Conservation (phyloP, 2,329 filamentous ascomycete genomes). For the Diaporthe velutina region DNA sequence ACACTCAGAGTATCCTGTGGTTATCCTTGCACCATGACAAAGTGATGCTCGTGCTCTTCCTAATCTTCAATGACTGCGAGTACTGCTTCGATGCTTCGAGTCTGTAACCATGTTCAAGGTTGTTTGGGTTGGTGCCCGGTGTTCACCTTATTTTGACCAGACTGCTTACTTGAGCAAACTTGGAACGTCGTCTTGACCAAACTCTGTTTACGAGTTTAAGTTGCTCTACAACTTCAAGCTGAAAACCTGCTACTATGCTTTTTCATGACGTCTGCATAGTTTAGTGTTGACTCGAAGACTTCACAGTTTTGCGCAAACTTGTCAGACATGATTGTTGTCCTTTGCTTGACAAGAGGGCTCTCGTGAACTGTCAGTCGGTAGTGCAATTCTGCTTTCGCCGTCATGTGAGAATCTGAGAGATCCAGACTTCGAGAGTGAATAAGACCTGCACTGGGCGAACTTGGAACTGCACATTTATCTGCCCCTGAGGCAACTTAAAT, state of each 20-base stretch:
- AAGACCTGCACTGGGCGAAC: not conserved
- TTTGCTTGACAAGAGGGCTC: not conserved
- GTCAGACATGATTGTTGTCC: not conserved
- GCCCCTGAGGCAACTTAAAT: not conserved
- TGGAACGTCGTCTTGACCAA: not conserved
- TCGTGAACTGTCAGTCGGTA: not conserved
- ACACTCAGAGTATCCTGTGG: not conserved
- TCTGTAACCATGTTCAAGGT: not conserved
- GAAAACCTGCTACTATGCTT: not conserved
- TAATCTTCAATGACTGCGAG: not conserved
- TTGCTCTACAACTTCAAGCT: not conserved
- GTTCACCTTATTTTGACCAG: not conserved
- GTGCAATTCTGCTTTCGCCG: not conserved
- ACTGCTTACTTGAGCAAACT: too few species aligned
- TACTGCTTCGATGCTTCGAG: not conserved
- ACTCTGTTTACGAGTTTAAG: too few species aligned
- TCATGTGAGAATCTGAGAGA: not conserved
- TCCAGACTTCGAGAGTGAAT: not conserved
- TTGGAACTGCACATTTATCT: not conserved
- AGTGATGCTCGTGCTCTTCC: not conserved
- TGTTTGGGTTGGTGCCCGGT: not conserved
- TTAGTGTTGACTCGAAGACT: not conserved
- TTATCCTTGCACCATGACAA: not conserved
- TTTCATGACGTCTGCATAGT: not conserved
- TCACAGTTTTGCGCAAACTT: not conserved